phyloP scores from a whole-genome alignment of 1,284 basidiomycete species.

The Moesziomyces parantarcticus region DNA sequence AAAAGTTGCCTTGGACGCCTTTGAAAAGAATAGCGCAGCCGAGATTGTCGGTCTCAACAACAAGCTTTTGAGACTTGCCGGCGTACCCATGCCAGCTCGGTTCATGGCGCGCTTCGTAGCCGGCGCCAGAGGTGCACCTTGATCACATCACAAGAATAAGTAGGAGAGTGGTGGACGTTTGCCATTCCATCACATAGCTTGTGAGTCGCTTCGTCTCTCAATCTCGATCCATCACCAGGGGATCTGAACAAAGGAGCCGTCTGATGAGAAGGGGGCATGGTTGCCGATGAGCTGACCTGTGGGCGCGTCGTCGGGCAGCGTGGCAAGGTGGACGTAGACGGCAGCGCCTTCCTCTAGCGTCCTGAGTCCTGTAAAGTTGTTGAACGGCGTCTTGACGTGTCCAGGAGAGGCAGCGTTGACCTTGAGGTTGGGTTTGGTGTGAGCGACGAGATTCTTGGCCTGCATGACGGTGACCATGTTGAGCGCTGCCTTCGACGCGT shows the following conservation, averaged over 20 bases:
- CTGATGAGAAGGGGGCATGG: slow-evolving; percentile 16
- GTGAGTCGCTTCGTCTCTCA: no score
- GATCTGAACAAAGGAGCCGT: slow-evolving; percentile 16
- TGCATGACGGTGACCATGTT: slow-evolving; percentile 45
- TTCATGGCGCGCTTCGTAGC: background rate
- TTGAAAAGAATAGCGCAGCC: slow-evolving; percentile 4
- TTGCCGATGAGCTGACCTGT: slow-evolving; percentile 21
- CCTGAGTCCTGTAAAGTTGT: slow-evolving; percentile 29
- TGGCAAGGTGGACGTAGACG: slow-evolving; percentile 31
- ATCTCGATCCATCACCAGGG: no score
- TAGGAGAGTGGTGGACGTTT: no score
- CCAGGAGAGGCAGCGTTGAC: slow-evolving; percentile 36
- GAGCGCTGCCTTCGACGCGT: slow-evolving; percentile 27
- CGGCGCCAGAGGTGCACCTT: no score
- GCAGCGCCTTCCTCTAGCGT: slow-evolving; percentile 21
- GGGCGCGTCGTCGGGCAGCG: slow-evolving; percentile 19
- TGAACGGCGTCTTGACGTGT: slow-evolving; percentile 33
- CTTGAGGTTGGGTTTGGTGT: slow-evolving; percentile 12
- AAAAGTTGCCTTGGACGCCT: slow-evolving; percentile 2
- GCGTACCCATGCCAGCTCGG: background rate
- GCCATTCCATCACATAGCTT: no score
- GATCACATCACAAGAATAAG: no score
- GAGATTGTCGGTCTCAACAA: slow-evolving; percentile 9
- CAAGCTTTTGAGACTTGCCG: slow-evolving; percentile 3
- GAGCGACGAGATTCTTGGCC: slow-evolving; percentile 21